These are phyloP conservation scores for Edaphochlamys debaryana DNA, from an alignment of 139 green algal species.

Conservation along the genomic window DNA sequence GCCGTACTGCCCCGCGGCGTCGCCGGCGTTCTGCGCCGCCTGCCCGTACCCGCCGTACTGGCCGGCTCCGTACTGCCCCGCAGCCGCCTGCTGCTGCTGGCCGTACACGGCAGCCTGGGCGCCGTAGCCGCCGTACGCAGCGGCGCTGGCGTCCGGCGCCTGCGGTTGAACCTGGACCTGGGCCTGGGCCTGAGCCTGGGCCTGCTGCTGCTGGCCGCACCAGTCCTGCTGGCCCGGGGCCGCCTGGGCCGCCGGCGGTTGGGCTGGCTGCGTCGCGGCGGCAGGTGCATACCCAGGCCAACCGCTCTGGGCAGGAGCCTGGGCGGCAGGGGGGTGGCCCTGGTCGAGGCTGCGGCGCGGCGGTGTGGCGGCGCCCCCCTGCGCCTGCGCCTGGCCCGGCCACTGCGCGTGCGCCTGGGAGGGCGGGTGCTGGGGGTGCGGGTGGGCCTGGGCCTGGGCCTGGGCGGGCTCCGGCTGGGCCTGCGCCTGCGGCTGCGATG, in stretches of 20 bases:
- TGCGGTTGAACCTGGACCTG: too few species aligned
- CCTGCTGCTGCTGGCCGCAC: background rate
- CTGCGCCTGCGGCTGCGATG: background rate
- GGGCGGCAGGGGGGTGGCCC: too few species aligned
- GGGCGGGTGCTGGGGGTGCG: background rate
- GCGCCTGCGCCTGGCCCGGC: too few species aligned
- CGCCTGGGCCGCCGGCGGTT: too few species aligned
- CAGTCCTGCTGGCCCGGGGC: background rate
- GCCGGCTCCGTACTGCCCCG: background rate
- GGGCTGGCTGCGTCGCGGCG: too few species aligned
- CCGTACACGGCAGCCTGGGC: background rate
- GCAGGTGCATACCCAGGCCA: too few species aligned
- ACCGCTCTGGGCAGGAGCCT: too few species aligned
- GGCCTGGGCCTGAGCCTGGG: too few species aligned
- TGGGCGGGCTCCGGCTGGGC: background rate
- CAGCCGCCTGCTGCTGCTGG: background rate
- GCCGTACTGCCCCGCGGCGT: background rate
- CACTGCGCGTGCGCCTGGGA: background rate
- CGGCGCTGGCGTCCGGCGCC: too few species aligned
- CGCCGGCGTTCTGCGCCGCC: background rate
- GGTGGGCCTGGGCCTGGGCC: background rate
- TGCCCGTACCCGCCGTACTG: slow-evolving; percentile 5
- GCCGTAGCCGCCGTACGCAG: too few species aligned
- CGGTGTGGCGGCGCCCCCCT: too few species aligned
- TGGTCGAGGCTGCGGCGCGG: too few species aligned